Base-by-base conservation (phyloP, 257 asterid species). In the Solanum lycopersicoides region DNA sequence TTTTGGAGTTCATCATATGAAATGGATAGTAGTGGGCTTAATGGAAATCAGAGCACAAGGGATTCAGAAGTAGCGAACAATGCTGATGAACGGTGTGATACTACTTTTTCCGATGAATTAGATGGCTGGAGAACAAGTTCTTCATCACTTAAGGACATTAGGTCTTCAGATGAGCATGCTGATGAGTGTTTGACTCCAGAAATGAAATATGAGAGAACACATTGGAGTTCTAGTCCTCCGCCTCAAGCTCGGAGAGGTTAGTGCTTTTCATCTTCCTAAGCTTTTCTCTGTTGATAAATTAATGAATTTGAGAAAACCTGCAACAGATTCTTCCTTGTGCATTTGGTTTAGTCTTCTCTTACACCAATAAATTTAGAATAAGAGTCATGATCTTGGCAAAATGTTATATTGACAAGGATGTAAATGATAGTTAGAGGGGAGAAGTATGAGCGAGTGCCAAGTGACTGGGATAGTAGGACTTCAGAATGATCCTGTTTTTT, bases 171-270 rank as follows among this genome's bases (percentile, higher is more conserved):
- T 74, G 92, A 86, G 88, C 95, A 89, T 85, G 73, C 88, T 35
- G 94, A 95, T 88, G 90, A 85, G 69, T 91, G 88, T 84, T 89
- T 91, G 42, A 93, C 95, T 77, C 95, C 96, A 68, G 90, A 86
- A 86, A 88, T 84, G 66, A 89, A 65, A 87, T 42, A 53, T 86
- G 84, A 45, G 50, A 86, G 76, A 83, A 72, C 89, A 82, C 86
- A 85, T 84, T 77, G 28, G 76, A 89, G 90, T 89, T 41, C 47
- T 77, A 91, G 93, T 88, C 89, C 93, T 30, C 88, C 91, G 14
- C 92, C 93, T 88, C 90, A 4, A 71, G 89, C 86, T 63, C 90
- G 28, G 85, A 90, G 89, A 94, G 98, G 99, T 96, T 75, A 37
- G 87, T 65, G 47, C 88, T 32, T 65, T 77, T 53, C 68, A 47